Evolutionary conservation across 148 eudicot species (phyloP), one percentile per base, ranked within the genome.

Genomic region (Vaccinium corymbosum): DNA sequence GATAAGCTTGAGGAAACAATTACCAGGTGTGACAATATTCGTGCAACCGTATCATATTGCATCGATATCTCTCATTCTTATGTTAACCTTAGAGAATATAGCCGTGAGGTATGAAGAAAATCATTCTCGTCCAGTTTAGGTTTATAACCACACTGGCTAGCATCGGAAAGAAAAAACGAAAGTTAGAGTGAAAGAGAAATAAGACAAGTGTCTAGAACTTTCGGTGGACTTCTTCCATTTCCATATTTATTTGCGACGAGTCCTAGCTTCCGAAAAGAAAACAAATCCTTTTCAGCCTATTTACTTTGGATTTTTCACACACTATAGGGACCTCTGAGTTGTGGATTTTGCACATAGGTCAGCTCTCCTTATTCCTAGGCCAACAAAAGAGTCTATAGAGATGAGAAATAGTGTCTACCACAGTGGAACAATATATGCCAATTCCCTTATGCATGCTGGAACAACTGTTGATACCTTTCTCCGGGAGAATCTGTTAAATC

Each of bases 361-460:
- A 35, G 99, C 94, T 89, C 99, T 97, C 83, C 98, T 97, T 80
- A 93, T 97, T 78, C 93, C 94, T 46, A 97, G 94, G 92, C 94
- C 97, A 56, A 97, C 94, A 87, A 97, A 97, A 89, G 98, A 97
- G 80, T 92, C 99, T 78, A 94, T 97, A 72, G 98, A 97, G 88
- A 94, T 93, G 98, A 93, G 98, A 89, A 97, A 97, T 81, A 97
- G 99, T 85, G 99, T 97, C 55, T 97, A 98, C 85, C 99, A 97
- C 82, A 97, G 98, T 92, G 99, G 98, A 80, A 94, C 99, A 12
- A 94, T 97, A 74, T 91, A 92, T 90, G 95, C 99, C 19, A 97
- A 97, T 92, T 97, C 99, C 25, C 90, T 97, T 87, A 97, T 97
- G 99, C 99, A 97, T 88, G 99, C 99, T 89, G 99, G 99, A 83